Percentiles rank a stretch among this genome's conserved stretches.
phyloP scores from a whole-genome alignment of 164 flowering plant genomes.

The Platanus orientalis region DNA sequence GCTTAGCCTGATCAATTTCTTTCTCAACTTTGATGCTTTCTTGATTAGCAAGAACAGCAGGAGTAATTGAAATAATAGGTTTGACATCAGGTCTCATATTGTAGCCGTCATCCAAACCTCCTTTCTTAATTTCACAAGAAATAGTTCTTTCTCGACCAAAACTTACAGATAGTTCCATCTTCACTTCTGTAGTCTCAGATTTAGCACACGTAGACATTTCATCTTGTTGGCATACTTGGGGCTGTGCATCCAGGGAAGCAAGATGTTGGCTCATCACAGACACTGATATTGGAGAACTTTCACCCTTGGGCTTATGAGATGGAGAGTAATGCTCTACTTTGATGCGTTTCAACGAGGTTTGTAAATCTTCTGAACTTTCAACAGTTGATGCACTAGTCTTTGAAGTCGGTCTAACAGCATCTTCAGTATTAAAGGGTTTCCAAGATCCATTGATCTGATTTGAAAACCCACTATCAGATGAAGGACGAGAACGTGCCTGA shows the following conservation, averaged over 20 bases:
- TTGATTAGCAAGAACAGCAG: constrained; percentile 34
- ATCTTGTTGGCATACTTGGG: constrained; percentile 29
- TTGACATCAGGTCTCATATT: constrained; percentile 33
- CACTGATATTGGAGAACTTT: constrained; percentile 29
- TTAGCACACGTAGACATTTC: constrained; percentile 30
- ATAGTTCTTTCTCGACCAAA: constrained; percentile 31
- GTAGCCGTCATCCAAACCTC: constrained; percentile 27
- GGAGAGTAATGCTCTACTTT: constrained; percentile 65
- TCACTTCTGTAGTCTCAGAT: constrained; percentile 45
- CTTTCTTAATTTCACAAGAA: constrained; percentile 30
- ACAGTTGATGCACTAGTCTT: constrained; percentile 27
- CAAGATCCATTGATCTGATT: constrained; percentile 30
- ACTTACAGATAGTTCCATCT: constrained; percentile 35
- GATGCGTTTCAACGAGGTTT: constrained; percentile 62
- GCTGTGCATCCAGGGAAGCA: constrained; percentile 23
- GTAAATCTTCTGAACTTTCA: constrained; percentile 51
- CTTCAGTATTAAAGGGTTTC: constrained; percentile 41
- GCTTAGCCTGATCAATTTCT: not conserved
- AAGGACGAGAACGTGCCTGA: constrained; percentile 27
- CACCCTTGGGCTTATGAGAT: constrained; percentile 31
- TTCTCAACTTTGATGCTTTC: constrained; percentile 17
- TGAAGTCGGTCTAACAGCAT: constrained; percentile 24
- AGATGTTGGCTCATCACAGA: constrained; percentile 30
- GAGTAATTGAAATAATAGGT: constrained; percentile 28
- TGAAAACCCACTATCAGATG: constrained; percentile 26